A percentile compares a stretch with the other conserved stretches of the same genome.
phyloP scores from a whole-genome alignment of 192 early-diverging fungal species.

The Mycoemilia scoparia region DNA sequence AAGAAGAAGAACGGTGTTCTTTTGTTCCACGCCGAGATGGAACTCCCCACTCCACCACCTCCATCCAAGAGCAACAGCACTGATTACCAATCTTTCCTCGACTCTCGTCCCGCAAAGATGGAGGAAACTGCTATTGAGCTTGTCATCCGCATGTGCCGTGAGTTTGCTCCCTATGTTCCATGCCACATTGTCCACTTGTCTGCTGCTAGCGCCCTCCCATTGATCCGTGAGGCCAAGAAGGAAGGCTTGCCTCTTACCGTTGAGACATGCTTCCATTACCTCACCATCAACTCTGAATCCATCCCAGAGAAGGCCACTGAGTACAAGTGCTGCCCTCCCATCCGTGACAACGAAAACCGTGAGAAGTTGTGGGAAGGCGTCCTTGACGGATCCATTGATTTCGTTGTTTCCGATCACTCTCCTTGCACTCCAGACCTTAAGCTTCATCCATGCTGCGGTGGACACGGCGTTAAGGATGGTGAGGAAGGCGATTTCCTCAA shows the following conservation, averaged over 20 bases:
- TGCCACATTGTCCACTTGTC: constrained; percentile 72
- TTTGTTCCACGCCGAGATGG: constrained; percentile 68
- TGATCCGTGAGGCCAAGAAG: constrained; percentile 48
- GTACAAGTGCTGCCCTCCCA: constrained; percentile 76
- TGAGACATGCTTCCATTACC: constrained; percentile 73
- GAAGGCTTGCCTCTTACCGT: constrained; percentile 53
- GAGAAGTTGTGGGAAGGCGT: constrained; percentile 53
- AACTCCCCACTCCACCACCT: constrained; percentile 12
- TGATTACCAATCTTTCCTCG: constrained; percentile 45
- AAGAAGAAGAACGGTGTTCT: constrained; percentile 34
- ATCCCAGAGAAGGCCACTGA: constrained; percentile 53
- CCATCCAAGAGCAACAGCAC: constrained; percentile 28
- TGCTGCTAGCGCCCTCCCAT: constrained; percentile 52
- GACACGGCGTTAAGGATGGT: constrained; percentile 4
- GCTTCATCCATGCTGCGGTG: constrained; percentile 29
- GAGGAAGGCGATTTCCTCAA: constrained; percentile 57
- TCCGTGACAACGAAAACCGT: constrained; percentile 49
- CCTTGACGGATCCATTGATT: constrained; percentile 59
- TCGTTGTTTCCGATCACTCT: constrained; percentile 69
- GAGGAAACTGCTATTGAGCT: constrained; percentile 58
- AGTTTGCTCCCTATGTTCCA: constrained; percentile 43
- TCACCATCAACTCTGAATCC: constrained; percentile 44
- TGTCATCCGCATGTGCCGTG: constrained; percentile 45
- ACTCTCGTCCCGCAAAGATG: constrained; percentile 48
- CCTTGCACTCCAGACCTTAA: constrained; percentile 65